Percentiles rank a stretch among this genome's conserved stretches.
Conservation (phyloP, 805 yeast species). For the Candida coleopterorum region DNA sequence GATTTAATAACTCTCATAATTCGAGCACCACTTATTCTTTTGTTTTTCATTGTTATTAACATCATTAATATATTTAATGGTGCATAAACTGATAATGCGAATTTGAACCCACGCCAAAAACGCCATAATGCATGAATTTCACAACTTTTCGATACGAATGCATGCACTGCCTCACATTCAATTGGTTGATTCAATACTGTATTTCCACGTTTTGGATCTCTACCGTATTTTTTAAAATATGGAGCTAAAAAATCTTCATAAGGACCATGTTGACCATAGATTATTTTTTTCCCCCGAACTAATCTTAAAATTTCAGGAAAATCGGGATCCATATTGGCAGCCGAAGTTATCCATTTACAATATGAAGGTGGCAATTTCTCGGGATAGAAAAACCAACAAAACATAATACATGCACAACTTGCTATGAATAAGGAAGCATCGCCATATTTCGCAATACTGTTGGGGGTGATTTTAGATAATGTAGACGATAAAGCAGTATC, state of each 20-base stretch:
- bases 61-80: constrained; percentile 35
- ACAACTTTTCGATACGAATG: constrained; percentile 33
- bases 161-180: constrained; percentile 39
- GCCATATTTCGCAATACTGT: constrained; percentile 13
- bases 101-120: constrained; percentile 36
- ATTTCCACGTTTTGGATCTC: constrained; percentile 29
- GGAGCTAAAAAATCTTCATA: constrained; percentile 25
- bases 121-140: constrained; percentile 46
- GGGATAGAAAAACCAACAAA: constrained; percentile 36
- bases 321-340: constrained; percentile 44
- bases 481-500: constrained; percentile 27
- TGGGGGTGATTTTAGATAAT: constrained; percentile 19
- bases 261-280: constrained; percentile 31
- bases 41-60: constrained; percentile 17
- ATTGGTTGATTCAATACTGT: constrained; percentile 22
- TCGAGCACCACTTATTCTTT: constrained; percentile 11
- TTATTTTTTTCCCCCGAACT: constrained; percentile 24
- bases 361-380: constrained; percentile 40
- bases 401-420: constrained; percentile 31
- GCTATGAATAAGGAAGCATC: constrained; percentile 28
- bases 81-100: constrained; percentile 37
- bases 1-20: constrained; percentile 19
- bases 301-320: constrained; percentile 27
- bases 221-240: constrained; percentile 27
- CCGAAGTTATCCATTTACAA: constrained; percentile 44